phyloP scores from a whole-genome alignment of 83 land plant genomes.

The Diphasiastrum complanatum region DNA sequence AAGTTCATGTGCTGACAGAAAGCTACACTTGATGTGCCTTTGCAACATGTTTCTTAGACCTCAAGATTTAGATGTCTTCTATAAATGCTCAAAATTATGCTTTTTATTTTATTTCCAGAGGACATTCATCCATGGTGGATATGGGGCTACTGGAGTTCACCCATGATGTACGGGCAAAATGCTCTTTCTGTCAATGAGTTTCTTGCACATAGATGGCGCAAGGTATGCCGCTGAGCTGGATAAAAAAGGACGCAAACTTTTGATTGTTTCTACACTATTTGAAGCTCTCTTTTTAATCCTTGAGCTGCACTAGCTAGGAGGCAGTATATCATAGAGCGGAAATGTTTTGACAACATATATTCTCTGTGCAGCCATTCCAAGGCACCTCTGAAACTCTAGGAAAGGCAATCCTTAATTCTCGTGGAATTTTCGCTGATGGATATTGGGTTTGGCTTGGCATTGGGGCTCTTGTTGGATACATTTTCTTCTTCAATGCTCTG shows the following conservation, averaged over 20 bases:
- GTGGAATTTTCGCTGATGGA: neutral
- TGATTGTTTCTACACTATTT: neutral
- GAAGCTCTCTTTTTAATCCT: neutral
- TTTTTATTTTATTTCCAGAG: conserved; percentile 5
- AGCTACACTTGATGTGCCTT: neutral
- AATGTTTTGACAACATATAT: neutral
- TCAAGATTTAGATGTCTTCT: neutral
- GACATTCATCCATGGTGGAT: conserved; percentile 15
- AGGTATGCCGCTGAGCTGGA: neutral
- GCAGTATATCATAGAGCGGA: neutral
- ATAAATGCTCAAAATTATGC: neutral
- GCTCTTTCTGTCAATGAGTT: conserved; percentile 16
- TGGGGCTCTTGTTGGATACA: conserved; percentile 13
- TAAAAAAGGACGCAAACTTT: neutral
- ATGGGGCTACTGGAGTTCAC: conserved; percentile 21
- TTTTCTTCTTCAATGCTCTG: conserved; percentile 5
- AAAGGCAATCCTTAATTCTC: neutral
- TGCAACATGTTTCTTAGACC: neutral
- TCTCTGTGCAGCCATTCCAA: conserved; percentile 1
- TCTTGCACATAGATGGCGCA: conserved; percentile 11
- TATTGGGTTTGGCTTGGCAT: conserved; percentile 19
- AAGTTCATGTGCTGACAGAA: too few relatives aligned
- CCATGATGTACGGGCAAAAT: conserved; percentile 13
- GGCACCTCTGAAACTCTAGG: neutral
- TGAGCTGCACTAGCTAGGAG: neutral